phyloP scores from a whole-genome alignment of 768 basidiomycete species.

The Ramaria sp. region DNA sequence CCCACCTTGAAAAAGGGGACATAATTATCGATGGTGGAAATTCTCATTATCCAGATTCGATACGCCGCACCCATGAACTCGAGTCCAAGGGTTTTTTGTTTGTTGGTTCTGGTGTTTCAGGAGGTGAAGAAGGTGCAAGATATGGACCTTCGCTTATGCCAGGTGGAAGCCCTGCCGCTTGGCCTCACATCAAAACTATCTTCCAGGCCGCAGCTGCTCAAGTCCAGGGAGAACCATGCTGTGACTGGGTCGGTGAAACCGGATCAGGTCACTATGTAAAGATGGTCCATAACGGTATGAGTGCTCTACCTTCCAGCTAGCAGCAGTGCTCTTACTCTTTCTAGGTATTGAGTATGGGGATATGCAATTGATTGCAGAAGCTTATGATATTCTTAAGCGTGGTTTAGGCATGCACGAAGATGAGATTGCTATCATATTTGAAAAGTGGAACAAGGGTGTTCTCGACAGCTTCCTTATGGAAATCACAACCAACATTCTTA shows the following conservation, averaged over 20 bases:
- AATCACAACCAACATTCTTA: constrained; percentile 94
- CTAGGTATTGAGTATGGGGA: constrained; percentile 98
- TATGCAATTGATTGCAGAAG: constrained; percentile 99
- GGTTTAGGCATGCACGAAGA: constrained; percentile 77
- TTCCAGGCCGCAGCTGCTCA: constrained; percentile 98
- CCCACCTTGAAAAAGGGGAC: constrained; percentile 88
- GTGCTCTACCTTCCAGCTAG: constrained; percentile 14
- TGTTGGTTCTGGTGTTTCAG: constrained; percentile 97
- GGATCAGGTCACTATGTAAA: constrained; percentile 98
- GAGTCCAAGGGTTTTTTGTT: constrained; percentile 93
- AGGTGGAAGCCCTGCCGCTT: constrained; percentile 87
- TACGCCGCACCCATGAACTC: constrained; percentile 87
- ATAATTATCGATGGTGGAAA: constrained; percentile 99
- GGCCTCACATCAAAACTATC: constrained; percentile 95
- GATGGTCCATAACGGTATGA: constrained; percentile 93
- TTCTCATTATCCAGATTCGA: constrained; percentile 97
- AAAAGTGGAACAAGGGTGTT: constrained; percentile 95
- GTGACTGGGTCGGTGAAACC: constrained; percentile 98
- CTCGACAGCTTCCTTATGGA: constrained; percentile 99
- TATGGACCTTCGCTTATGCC: constrained; percentile 98
- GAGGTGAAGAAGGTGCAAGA: constrained; percentile 98
- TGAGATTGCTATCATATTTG: constrained; percentile 93
- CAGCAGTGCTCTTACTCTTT: background rate
- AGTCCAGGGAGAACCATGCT: constrained; percentile 91
- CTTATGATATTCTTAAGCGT: constrained; percentile 96